A percentile compares a stretch with the other conserved stretches of the same genome.
Evolutionary conservation across 2,329 filamentous ascomycete genomes (phyloP).

Genomic region (Beauveria medogensis): DNA sequence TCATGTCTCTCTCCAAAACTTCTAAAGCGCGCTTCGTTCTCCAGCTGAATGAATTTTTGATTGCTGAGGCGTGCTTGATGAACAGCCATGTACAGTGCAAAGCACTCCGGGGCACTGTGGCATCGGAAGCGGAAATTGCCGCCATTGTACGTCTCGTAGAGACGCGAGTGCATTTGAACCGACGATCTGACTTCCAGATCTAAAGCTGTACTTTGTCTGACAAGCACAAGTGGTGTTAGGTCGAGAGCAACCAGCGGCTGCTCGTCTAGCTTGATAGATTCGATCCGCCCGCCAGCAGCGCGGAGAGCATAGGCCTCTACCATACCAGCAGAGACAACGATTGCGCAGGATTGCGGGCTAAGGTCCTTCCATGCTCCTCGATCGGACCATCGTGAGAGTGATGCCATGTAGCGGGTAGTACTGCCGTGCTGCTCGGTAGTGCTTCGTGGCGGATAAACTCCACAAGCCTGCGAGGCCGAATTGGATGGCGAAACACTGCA

Average conservation of each 20-base stretch:
- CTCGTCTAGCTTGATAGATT: conserved; percentile 14
- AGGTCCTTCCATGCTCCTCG: conserved; percentile 55
- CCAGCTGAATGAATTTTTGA: conserved; percentile 68
- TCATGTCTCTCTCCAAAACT: conserved; percentile 55
- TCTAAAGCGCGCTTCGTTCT: conserved; percentile 61
- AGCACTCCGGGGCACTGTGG: conserved; percentile 66
- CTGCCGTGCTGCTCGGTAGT: conserved; percentile 30
- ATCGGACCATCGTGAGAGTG: conserved; percentile 55
- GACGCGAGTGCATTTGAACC: conserved; percentile 61
- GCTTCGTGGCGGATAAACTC: conserved; percentile 38
- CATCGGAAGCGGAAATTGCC: conserved; percentile 87
- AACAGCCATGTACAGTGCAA: conserved; percentile 74
- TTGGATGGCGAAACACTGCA: conserved; percentile 69
- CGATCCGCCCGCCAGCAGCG: conserved; percentile 21
- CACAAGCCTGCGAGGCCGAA: conserved; percentile 65
- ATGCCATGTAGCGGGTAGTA: conserved; percentile 40
- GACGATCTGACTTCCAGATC: conserved; percentile 92
- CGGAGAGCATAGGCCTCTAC: conserved; percentile 47
- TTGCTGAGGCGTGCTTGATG: conserved; percentile 89
- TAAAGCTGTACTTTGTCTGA: conserved; percentile 82
- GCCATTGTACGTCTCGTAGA: conserved; percentile 53
- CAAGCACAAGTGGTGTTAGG: conserved; percentile 82
- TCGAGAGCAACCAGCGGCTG: conserved; percentile 61
- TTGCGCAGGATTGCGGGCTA: conserved; percentile 40
- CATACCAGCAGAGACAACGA: conserved; percentile 49